Evolutionary conservation across 192 early-diverging fungal genomes (phyloP), one percentile per base, ranked within the genome.

Genomic region (Podila verticillata): DNA sequence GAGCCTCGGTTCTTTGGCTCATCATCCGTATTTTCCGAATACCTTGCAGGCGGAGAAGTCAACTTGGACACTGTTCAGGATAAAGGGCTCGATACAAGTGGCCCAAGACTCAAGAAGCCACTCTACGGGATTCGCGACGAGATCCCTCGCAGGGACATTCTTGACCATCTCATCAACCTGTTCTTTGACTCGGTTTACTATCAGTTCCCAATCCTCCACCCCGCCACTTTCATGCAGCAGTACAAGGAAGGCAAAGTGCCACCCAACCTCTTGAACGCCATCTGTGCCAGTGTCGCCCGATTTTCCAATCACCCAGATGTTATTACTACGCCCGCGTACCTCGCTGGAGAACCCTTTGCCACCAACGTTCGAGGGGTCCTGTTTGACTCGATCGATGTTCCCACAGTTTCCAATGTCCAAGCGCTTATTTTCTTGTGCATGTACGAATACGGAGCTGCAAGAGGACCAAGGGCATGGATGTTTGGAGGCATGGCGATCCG

Each of bases 381-480:
- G 8, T 63, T 83, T 15, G 72, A 79, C n/a, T 70, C 74, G 1
- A 77, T 88, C 30, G 89, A 90, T 72, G 28, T 65, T 24, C 87
- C 89, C 7, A 75, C 70, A 24, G 63, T 88, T 30, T 68, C 82
- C n/a, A 74, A 77, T 68, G 83, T 87, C 8, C 89, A 90, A 48
- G 83, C 84, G n/a, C 39, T 90, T 1, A 12, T 85, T 7, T 72
- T 90, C 29, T 31, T 90, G 24, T 49, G 73, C 24, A 65, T 88
- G 47, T 84, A 87, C 62, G 83, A 85, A 22, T 88, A 84, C 58
- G 89, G 89, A 6, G 79, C 77, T 51, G 82, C 81, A 17, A 62
- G 84, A 30, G 87, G 89, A 12, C 84, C 87, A 32, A 81, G 87
- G n/a, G 72, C 84, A 39, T 90, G 87, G 87, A 88, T 87, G 87